Percentiles rank a stretch among this genome's conserved stretches.
Conservation (phyloP, 257 asterid genomes). For the Craterostigma plantagineum region DNA sequence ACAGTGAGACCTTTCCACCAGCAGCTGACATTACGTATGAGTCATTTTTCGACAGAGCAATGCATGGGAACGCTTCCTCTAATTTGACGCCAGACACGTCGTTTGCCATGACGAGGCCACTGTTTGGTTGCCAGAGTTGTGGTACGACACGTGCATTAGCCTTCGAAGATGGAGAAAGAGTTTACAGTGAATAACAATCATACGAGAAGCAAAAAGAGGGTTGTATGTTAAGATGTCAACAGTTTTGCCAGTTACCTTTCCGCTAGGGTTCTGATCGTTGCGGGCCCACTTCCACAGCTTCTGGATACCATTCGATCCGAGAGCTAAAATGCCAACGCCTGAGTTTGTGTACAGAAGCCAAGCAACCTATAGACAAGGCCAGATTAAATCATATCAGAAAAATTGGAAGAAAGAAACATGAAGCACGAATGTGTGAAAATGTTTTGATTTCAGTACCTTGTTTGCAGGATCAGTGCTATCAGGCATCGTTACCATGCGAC, state of each 20-base stretch:
- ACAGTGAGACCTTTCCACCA: constrained; percentile 69
- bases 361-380: constrained; percentile 46
- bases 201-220: neutral
- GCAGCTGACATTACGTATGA: constrained; percentile 77
- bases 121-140: constrained; percentile 65
- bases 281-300: constrained; percentile 93
- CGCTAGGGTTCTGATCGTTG: constrained; percentile 70
- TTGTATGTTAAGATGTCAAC: neutral
- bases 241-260: constrained; percentile 39
- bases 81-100: constrained; percentile 57
- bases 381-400: constrained; percentile 12
- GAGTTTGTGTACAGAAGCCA: constrained; percentile 88
- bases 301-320: constrained; percentile 81
- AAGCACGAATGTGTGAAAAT: constrained; percentile 3
- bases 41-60: constrained; percentile 73
- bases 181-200: constrained; percentile 3
- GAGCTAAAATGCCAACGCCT: constrained; percentile 78
- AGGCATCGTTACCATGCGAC: constrained; percentile 82
- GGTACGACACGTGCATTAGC: constrained; percentile 59
- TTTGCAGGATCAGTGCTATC: constrained; percentile 54
- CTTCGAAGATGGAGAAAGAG: constrained; percentile 19
- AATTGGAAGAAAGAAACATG: constrained; percentile 3
- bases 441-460: constrained; percentile 30
- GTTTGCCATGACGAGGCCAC: constrained; percentile 60
- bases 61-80: constrained; percentile 77